These are phyloP conservation scores for Garcia nutans DNA, from an alignment of 345 rosid species.

Conservation along the genomic window DNA sequence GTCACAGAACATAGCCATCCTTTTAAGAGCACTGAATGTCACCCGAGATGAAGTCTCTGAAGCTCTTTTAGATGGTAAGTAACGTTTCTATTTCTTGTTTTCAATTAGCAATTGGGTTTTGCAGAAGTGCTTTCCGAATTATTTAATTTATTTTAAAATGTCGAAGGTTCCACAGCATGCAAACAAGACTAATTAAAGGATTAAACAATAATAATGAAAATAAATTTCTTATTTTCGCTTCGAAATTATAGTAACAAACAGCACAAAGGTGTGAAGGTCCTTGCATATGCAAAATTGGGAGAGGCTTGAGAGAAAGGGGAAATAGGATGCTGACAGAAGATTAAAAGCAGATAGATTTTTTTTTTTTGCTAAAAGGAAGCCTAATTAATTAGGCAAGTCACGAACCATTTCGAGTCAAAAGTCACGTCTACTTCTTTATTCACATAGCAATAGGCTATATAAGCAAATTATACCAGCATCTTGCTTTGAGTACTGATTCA, in stretches of 20 bases:
- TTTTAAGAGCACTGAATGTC: constrained; percentile 87
- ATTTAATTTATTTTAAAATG: not conserved
- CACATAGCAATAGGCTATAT: not conserved
- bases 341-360: not conserved
- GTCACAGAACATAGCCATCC: constrained; percentile 95
- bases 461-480: not conserved
- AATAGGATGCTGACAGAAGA: not conserved
- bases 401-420: not conserved
- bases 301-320: not conserved
- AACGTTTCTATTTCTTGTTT: constrained; percentile 16
- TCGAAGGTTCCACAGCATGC: not conserved
- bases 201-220: not conserved
- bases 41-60: constrained; percentile 91
- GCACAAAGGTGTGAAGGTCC: not conserved
- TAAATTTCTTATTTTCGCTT: not conserved
- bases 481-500: not conserved
- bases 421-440: not conserved
- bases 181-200: constrained; percentile 1
- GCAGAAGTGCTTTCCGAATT: not conserved
- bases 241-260: not conserved
- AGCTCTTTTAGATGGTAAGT: constrained; percentile 91
- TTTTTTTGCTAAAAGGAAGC: not conserved
- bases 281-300: not conserved
- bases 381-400: not conserved
- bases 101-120: constrained; percentile 3